phyloP scores from a whole-genome alignment of 768 basidiomycete species.

The Pisolithus orientalis region DNA sequence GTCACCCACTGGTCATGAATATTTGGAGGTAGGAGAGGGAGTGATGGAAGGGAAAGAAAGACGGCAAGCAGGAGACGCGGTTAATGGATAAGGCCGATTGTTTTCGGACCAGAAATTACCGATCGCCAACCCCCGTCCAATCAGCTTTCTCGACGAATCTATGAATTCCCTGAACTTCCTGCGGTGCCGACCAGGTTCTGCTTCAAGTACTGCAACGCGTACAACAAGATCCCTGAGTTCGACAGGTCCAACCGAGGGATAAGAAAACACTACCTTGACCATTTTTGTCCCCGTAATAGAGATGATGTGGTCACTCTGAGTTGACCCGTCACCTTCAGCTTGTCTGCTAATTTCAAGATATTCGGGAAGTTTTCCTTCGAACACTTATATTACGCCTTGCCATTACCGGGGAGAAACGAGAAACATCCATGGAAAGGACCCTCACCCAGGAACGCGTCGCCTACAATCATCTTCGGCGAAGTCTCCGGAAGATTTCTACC shows the following conservation, averaged over 20 bases:
- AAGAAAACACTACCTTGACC: slow-evolving; percentile 20
- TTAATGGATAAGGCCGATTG: too few species aligned
- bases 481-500: slow-evolving; percentile 28
- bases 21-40: too few species aligned
- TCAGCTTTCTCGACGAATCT: slow-evolving; percentile 27
- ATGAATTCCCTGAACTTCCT: slow-evolving; percentile 34
- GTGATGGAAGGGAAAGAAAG: too few species aligned
- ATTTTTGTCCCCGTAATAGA: slow-evolving; percentile 37
- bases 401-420: background rate
- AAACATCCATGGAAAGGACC: slow-evolving; percentile 20
- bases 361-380: slow-evolving; percentile 40
- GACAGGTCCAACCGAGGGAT: background rate
- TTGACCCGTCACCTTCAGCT: slow-evolving; percentile 27
- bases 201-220: slow-evolving; percentile 30
- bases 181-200: slow-evolving; percentile 37
- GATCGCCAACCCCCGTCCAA: slow-evolving; percentile 19
- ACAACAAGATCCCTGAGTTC: background rate
- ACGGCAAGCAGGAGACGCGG: too few species aligned
- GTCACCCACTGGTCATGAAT: too few species aligned
- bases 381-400: slow-evolving; percentile 13
- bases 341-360: slow-evolving; percentile 33
- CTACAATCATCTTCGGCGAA: slow-evolving; percentile 25
- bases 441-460: slow-evolving; percentile 12
- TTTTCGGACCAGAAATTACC: slow-evolving; percentile 7
- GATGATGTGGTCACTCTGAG: slow-evolving; percentile 32